Conservation (phyloP, 495 filamentous ascomycete genomes). For the Polyplosphaeria fusca region DNA sequence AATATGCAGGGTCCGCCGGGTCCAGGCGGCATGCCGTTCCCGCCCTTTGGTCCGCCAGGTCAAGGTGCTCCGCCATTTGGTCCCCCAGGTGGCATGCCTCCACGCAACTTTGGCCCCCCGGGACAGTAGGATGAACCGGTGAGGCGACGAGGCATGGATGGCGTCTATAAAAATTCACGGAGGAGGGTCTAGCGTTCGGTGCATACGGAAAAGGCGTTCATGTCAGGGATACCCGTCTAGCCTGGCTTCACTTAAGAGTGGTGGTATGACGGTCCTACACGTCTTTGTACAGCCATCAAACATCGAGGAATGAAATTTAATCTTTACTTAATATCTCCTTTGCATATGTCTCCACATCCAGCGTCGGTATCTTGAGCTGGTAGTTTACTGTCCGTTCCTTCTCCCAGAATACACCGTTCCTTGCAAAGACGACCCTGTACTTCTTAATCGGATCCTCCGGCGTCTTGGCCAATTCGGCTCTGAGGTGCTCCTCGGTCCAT, state of each 20-base stretch:
- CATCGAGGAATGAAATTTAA: too few species aligned
- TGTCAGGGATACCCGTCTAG: too few species aligned
- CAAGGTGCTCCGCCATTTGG: constrained; percentile 26
- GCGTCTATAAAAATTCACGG: too few species aligned
- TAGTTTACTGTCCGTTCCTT: constrained; percentile 34
- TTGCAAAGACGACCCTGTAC: constrained; percentile 61
- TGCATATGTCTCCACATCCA: constrained; percentile 17
- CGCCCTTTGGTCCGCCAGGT: constrained; percentile 11
- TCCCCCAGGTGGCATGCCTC: constrained; percentile 32
- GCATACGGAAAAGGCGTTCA: too few species aligned
- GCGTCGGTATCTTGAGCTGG: constrained; percentile 10
- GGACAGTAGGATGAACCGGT: constrained; percentile 6
- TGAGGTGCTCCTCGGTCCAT: constrained; percentile 44
- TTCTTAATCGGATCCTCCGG: constrained; percentile 52
- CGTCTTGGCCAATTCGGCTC: constrained; percentile 43
- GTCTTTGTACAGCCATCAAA: too few species aligned
- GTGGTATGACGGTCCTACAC: too few species aligned
- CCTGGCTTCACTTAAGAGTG: too few species aligned
- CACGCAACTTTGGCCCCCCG: constrained; percentile 12
- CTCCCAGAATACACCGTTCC: constrained; percentile 59
- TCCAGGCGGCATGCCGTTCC: constrained; percentile 49
- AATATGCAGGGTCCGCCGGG: constrained; percentile 15
- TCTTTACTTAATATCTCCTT: constrained; percentile 3
- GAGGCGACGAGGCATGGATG: too few species aligned
- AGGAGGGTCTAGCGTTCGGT: too few species aligned